Evolutionary conservation across 2,329 filamentous ascomycete genomes (phyloP), one percentile per base, ranked within the genome.

Genomic region (Arthrobotrys conoides): DNA sequence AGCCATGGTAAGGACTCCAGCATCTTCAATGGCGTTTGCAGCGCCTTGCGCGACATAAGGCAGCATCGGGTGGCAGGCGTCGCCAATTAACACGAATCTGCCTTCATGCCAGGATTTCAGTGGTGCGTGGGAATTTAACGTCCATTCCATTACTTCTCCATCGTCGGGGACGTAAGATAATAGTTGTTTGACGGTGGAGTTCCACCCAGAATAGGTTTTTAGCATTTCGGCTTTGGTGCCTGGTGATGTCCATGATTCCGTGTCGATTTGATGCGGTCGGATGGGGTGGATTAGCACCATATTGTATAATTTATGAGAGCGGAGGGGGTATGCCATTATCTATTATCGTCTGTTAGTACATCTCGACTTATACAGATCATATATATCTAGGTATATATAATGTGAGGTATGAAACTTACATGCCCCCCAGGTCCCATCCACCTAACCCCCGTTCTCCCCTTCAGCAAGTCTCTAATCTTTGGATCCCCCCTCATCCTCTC

Each of bases 11-110:
- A 91, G 83, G 1, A 89, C 88, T 3, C 88, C 89, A 0, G 88
- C 90, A 81, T 92, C 90, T 83, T 92, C 90, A 61, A 91, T 89
- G 8, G 90, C 89, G 85, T 91, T 90, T 8, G 90, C 90, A 10
- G 90, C 90, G 44, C 91, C 90, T 84, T 92, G 90, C 53, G 88
- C 89, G 3, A 91, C 86, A 81, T 92, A 90, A 0, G 90, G 90
- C 59, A 92, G 87, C 20, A 90, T 92, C 0, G 90, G 89, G 82
- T 92, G 90, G 83, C 89, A 91, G 1, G 90, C 88, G 81, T 92
- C 90, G 55, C 90, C 90, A 9, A 91, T 83, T 14, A 92, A 85
- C 2, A 87, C 88, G 1, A 88, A 88, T 55, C 84, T 85, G 38
- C 89, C 89, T 0, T 88, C 86, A 6, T 88, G 85, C 90, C 89